Base-by-base conservation (phyloP, 2,329 filamentous ascomycete genomes). In the Alternaria incomplexa region DNA sequence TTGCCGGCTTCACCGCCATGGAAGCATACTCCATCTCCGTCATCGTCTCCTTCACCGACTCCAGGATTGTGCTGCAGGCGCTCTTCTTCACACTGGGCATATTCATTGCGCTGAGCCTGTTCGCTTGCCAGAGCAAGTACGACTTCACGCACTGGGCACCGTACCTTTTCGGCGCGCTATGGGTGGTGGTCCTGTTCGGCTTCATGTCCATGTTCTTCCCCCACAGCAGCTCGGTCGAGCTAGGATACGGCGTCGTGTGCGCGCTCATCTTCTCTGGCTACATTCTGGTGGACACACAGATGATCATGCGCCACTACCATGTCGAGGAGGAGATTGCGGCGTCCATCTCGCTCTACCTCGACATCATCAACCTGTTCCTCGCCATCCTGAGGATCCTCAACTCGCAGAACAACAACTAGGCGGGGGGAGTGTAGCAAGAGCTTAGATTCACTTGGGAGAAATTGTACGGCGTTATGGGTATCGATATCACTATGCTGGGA, bases 121-220 rank as follows among this genome's bases (percentile, higher is more conserved):
- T 99, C 80, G 96, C 96, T 53, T 97, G 94, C 87, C 96, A 99
- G 85, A 92, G 92, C 68, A 97, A 96, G 81, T 99, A 99, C 79
- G 96, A 99, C 84, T 99, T 99, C 80, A 98, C 95, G 1, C 91
- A 89, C 68, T 99, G 96, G 95, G 92, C 95, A 85, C 95, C 96
- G 17, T 98, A 97, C 79, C 88, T 98, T 4, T 96, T 96, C 75
- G 94, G 94, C 62, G 90, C 86, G 0, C 87, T 99, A 17, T 98
- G 96, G 96, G 90, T 92, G 7, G 83, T 97, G 62, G 86, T 99
- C 66, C 85, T 99, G 44, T 97, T 98, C 77, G 92, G 96, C 54
- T 96, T 99, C 85, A 93, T 98, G 87, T 86, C 90, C 68, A 87
- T 89, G 69, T 98, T 98, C 86, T 90, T 99, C 83, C 94, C 93